These are phyloP conservation scores for Abrus pulchellus DNA, from an alignment of 306 rosid genomes.

Conservation along the genomic window DNA sequence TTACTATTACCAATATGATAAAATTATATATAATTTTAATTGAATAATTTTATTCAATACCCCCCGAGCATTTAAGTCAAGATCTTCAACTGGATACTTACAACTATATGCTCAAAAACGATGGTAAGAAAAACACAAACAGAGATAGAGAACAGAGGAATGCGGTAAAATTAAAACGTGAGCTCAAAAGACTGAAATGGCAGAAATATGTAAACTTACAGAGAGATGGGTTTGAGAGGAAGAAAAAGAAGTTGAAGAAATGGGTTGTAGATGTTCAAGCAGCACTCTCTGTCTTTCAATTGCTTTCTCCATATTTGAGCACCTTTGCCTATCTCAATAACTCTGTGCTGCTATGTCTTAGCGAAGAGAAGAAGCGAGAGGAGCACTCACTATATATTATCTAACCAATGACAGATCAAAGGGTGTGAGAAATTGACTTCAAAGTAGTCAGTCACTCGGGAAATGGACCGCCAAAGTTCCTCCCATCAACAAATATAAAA, in stretches of 20 bases:
- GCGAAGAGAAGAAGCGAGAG: not conserved
- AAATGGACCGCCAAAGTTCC: no score
- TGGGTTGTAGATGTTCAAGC: conserved; percentile 76
- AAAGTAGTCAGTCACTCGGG: not conserved
- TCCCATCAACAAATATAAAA: no score
- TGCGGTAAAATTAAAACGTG: no score
- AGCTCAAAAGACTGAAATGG: not conserved
- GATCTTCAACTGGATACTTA: no score
- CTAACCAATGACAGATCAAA: not conserved
- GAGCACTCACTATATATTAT: no score
- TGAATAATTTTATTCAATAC: no score
- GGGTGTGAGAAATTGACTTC: not conserved
- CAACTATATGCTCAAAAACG: no score
- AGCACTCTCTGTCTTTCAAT: conserved; percentile 71
- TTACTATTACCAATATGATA: no score
- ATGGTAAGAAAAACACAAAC: not conserved
- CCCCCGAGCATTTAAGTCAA: no score
- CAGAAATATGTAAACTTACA: conserved; percentile 40
- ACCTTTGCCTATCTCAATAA: not conserved
- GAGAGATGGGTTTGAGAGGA: conserved; percentile 53
- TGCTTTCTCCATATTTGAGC: conserved; percentile 75
- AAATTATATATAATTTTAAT: no score
- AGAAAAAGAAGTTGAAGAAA: conserved; percentile 53
- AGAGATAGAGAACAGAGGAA: not conserved
- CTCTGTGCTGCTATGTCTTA: not conserved